Percentiles rank a stretch among this genome's conserved stretches.
These are phyloP conservation scores for Suaeda aralocaspica DNA, from an alignment of 148 eudicot genomes.

Conservation along the genomic window DNA sequence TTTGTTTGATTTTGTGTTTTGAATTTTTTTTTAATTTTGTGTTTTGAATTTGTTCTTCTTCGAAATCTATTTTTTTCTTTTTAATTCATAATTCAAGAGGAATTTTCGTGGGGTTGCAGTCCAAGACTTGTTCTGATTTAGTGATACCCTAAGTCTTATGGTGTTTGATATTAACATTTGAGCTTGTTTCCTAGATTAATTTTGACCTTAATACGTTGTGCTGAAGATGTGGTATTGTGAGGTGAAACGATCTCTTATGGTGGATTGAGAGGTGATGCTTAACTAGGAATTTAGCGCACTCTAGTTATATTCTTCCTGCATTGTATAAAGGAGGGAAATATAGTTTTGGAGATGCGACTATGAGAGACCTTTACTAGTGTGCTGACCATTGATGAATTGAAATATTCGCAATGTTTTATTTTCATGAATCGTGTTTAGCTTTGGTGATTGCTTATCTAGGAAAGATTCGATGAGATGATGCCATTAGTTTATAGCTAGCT, in stretches of 20 bases:
- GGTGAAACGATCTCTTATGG: neutral
- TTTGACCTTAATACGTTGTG: neutral
- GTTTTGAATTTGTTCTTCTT: too few relatives aligned
- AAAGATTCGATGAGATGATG: neutral
- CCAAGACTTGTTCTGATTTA: neutral
- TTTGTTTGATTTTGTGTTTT: too few relatives aligned
- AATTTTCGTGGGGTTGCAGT: neutral
- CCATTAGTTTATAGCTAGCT: neutral
- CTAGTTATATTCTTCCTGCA: neutral
- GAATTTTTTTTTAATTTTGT: too few relatives aligned
- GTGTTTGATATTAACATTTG: neutral
- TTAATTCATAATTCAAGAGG: too few relatives aligned
- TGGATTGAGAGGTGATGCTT: neutral
- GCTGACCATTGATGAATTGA: neutral
- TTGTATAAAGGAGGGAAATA: neutral
- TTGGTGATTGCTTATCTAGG: neutral
- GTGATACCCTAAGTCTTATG: neutral
- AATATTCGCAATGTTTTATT: neutral
- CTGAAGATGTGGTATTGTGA: conserved; percentile 1
- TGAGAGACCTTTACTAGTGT: too few relatives aligned
- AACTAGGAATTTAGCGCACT: neutral
- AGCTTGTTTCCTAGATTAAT: neutral
- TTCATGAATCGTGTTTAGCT: neutral
- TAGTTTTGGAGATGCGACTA: neutral
- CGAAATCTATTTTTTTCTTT: too few relatives aligned